A percentile compares a stretch with the other conserved stretches of the same genome.
Evolutionary conservation across 1,139 yeast genomes (phyloP).

Genomic region (Zygosaccharomyces sapae): DNA sequence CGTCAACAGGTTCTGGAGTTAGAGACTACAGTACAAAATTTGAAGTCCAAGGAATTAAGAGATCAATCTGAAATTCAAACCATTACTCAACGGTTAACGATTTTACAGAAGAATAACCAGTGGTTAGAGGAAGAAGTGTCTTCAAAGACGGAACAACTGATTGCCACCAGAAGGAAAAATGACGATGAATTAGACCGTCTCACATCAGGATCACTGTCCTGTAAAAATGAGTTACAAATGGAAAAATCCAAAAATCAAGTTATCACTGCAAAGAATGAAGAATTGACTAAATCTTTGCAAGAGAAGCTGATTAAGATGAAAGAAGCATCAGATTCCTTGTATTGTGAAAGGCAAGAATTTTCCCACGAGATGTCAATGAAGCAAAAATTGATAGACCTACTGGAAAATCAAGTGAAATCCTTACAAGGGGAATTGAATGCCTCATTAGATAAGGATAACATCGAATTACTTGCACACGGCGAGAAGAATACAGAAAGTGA

Average conservation of each 20-base stretch:
- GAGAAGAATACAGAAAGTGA: slow-evolving; percentile 29
- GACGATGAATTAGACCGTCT: slow-evolving; percentile 39
- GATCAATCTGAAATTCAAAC: slow-evolving; percentile 41
- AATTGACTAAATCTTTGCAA: slow-evolving; percentile 15
- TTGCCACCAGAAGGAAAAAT: slow-evolving; percentile 39
- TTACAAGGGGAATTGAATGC: slow-evolving; percentile 41
- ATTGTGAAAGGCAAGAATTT: slow-evolving; percentile 50
- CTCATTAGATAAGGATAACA: slow-evolving; percentile 18
- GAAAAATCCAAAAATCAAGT: slow-evolving; percentile 15
- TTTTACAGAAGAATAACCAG: slow-evolving; percentile 30
- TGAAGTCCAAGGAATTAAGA: slow-evolving; percentile 36
- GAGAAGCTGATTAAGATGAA: slow-evolving; percentile 40
- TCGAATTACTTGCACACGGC: slow-evolving; percentile 42
- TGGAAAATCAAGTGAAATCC: slow-evolving; percentile 51
- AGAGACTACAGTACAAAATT: slow-evolving; percentile 39
- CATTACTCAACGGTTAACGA: slow-evolving; percentile 39
- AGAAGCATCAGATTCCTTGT: slow-evolving; percentile 46
- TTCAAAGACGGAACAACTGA: slow-evolving; percentile 36
- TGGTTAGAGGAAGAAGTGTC: slow-evolving; percentile 23
- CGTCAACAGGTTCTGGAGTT: slow-evolving; percentile 19
- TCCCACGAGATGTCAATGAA: slow-evolving; percentile 60
- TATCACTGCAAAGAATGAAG: slow-evolving; percentile 14
- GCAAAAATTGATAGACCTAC: slow-evolving; percentile 56
- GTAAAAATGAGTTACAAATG: slow-evolving; percentile 16
- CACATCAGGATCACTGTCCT: slow-evolving; percentile 19